Conservation (phyloP, 148 eudicot genomes). For the Diospyros kaki region DNA sequence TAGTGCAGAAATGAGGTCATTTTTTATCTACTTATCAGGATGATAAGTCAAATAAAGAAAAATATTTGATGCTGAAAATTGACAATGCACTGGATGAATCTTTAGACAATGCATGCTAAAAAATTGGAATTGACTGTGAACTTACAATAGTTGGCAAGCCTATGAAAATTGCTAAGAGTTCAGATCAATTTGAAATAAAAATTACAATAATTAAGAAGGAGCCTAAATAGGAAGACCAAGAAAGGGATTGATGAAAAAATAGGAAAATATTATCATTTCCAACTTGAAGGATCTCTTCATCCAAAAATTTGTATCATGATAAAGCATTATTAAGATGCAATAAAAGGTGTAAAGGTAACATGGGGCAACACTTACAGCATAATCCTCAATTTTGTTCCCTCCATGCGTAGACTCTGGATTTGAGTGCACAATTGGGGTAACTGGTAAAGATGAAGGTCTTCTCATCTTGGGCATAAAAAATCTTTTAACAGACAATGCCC, state of each 20-base stretch:
- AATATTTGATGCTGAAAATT: too few relatives aligned
- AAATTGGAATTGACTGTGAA: too few relatives aligned
- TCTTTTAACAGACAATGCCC: slow-evolving; percentile 62
- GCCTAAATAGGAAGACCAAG: not conserved
- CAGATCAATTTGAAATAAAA: too few relatives aligned
- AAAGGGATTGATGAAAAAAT: not conserved
- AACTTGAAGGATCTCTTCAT: not conserved
- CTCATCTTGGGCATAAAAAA: slow-evolving; percentile 53
- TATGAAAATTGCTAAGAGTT: too few relatives aligned
- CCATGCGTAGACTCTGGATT: slow-evolving; percentile 87
- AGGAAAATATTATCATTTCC: not conserved
- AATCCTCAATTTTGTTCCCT: slow-evolving; percentile 35
- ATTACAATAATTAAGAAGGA: not conserved
- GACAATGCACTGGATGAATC: too few relatives aligned
- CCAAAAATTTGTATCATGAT: not conserved
- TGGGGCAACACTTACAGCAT: slow-evolving; percentile 26
- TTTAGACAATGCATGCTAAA: too few relatives aligned
- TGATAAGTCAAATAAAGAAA: too few relatives aligned
- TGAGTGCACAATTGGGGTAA: slow-evolving; percentile 70
- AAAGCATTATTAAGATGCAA: not conserved
- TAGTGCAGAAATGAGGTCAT: too few relatives aligned
- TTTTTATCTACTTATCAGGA: too few relatives aligned
- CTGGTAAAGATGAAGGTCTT: slow-evolving; percentile 72
- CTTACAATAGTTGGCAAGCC: too few relatives aligned
- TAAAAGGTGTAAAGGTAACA: not conserved